phyloP scores from a whole-genome alignment of 768 basidiomycete species.

The Rhizopogon vinicolor region DNA sequence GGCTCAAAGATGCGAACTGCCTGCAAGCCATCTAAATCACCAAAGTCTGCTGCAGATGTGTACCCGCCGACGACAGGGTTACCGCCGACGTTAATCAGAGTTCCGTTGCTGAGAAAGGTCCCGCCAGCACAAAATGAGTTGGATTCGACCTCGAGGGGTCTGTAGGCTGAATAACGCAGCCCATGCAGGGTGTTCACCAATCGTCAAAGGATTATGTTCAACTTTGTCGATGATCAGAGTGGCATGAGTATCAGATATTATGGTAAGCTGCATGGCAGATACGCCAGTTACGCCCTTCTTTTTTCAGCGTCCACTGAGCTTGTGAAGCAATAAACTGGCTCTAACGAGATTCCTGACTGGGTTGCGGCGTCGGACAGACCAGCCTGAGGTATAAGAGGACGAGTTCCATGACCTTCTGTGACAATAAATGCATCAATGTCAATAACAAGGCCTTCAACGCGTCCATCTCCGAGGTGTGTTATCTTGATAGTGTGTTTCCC shows the following conservation, averaged over 20 bases:
- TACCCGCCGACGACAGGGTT: slow-evolving; percentile 67
- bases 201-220: slow-evolving; percentile 74
- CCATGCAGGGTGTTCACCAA: slow-evolving; percentile 80
- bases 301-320: slow-evolving; percentile 50
- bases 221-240: slow-evolving; percentile 79
- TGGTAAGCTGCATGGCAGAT: slow-evolving; percentile 69
- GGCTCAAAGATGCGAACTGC: slow-evolving; percentile 69
- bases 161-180: slow-evolving; percentile 67
- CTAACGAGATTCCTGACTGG: not conserved
- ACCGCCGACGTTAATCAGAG: slow-evolving; percentile 74
- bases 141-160: slow-evolving; percentile 62
- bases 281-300: slow-evolving; percentile 73
- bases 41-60: slow-evolving; percentile 70
- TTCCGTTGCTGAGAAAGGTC: slow-evolving; percentile 71
- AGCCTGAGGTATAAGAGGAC: not conserved
- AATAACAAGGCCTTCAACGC: slow-evolving; percentile 32
- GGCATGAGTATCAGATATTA: slow-evolving; percentile 69
- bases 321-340: not conserved
- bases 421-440: slow-evolving; percentile 70
- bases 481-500: slow-evolving; percentile 62
- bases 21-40: slow-evolving; percentile 70
- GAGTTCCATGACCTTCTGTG: slow-evolving; percentile 33
- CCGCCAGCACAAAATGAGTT: slow-evolving; percentile 90
- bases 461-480: slow-evolving; percentile 45
- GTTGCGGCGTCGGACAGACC: not conserved